Conservation (phyloP, 2,329 filamentous ascomycete species). For the Penicillium olsonii region DNA sequence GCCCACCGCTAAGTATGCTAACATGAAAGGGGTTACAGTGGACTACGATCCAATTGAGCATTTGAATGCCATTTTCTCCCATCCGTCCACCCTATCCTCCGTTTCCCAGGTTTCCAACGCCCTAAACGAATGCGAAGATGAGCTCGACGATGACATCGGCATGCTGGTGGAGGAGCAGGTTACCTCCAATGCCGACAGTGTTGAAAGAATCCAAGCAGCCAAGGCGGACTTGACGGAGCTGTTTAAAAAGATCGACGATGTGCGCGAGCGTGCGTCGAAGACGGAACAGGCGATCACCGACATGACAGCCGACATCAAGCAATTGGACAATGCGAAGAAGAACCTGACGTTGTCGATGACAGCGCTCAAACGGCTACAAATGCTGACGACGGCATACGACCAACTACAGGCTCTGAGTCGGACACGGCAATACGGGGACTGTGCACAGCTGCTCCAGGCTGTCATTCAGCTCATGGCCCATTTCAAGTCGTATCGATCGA, state of each 20-base stretch:
- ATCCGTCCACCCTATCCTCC: conserved; percentile 79
- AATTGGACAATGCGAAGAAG: conserved; percentile 91
- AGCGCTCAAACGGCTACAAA: conserved; percentile 92
- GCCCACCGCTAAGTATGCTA: conserved; percentile 7
- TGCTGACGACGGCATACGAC: conserved; percentile 99
- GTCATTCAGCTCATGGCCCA: conserved; percentile 97
- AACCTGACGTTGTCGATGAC: conserved; percentile 98
- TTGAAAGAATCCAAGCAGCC: conserved; percentile 87
- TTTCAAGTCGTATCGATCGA: conserved; percentile 96
- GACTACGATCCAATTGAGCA: conserved; percentile 93
- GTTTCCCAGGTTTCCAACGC: conserved; percentile 72
- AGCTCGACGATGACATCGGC: conserved; percentile 75
- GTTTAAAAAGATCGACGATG: conserved; percentile 92
- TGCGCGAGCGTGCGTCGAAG: conserved; percentile 82
- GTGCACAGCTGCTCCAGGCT: conserved; percentile 87
- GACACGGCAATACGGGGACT: conserved; percentile 89
- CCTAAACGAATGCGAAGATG: conserved; percentile 76
- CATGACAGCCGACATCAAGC: conserved; percentile 99
- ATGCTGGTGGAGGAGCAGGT: conserved; percentile 73
- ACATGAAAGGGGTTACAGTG: conserved; percentile 46
- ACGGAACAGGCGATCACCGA: conserved; percentile 95
- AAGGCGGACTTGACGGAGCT: conserved; percentile 86
- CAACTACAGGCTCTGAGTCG: conserved; percentile 82
- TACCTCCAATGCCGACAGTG: conserved; percentile 80
- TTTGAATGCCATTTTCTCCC: conserved; percentile 89